Evolutionary conservation across 768 basidiomycete genomes (phyloP), one percentile per base, ranked within the genome.

Genomic region (Boletus barrowsii): DNA sequence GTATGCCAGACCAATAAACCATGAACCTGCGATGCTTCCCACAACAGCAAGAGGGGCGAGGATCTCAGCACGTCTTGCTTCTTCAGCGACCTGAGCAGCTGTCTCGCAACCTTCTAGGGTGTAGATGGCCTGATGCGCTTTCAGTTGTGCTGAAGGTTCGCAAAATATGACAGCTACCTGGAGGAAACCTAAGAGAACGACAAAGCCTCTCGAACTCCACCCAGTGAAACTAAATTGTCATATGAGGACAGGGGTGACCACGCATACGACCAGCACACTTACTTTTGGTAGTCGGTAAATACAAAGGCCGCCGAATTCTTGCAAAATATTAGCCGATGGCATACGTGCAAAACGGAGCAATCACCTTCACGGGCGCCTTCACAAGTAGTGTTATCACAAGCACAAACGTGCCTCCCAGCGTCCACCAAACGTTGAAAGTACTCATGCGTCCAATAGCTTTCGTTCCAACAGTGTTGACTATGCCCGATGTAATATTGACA

Each of bases 51-150:
- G 68, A 10, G 82, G 82, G 1, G 82, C 80, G n/a, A 83, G 77
- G 46, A 80, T 55, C 51, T 81, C 79, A 0, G 82, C 82, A 18
- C 78, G 76, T 45, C 75, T 70, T 32, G 81, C 81, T 63, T 84
- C 82, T 64, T 84, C 82, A 6, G 82, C 82, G 8, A 83, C 77
- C 61, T 83, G 82, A n/a, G 83, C 82, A 39, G 82, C 81, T 5
- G 82, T 83, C 62, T 83, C 82, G 62, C 81, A 83, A 22, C 82
- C 82, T 67, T 82, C 82, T 26, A 83, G 73, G 2, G 82, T 82
- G 58, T 83, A 83, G 13, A 83, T 82, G 7, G 81, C 80, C 75
- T 79, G 26, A 2, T 35, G 17, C 17, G 14, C 40, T 43, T 37
- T 57, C 42, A 54, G 51, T 14, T 41, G 22, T 18, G 8, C 42